Base-by-base conservation (phyloP, 2,329 filamentous ascomycete genomes). In the Aspergillus sp. region DNA sequence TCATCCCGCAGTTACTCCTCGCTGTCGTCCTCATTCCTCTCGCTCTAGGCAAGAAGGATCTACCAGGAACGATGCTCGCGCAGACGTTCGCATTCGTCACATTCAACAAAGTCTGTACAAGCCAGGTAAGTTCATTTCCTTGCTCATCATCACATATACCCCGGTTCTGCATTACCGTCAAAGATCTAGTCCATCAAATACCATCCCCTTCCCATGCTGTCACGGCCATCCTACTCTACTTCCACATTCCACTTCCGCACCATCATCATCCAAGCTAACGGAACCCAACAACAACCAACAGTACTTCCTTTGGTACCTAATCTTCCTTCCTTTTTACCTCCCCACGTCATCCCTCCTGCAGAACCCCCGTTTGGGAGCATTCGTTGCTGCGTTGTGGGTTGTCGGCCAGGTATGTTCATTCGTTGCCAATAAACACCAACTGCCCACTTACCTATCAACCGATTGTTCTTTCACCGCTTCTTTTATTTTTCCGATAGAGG, bases 71-170 rank as follows among this genome's bases (percentile, higher is more conserved):
- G 5, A 93, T 98, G 90, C 84, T 98, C 61, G 91, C 91, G 4
- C 95, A 99, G 76, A 98, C 95, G 0, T 96, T 97, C 76, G 91
- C 93, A 0, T 99, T 99, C 75, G 95, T 98, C 4, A 88, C 92
- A 0, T 98, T 98, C 67, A 99, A 99, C 79, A 99, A 99, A 79
- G 95, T 99, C 61, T 98, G 93, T 82, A 99, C 95, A 3, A 96
- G 92, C 69, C 93, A 98, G 83, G 91, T 95, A 83, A 62, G 82
- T 70, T 13, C 11, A 4, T 6, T 17, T 34, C 24, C 33, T 30
- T 15, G 37, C 52, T 30, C 19, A 11, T 40, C 17, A 7, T 37
- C 27, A 15, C 24, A 27, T 17, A 30, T 30, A 30, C 9, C 27
- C 9, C 27, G 27, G 8, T 11, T 11, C 9, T 30, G 27, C 27